Percentiles rank a stretch among this genome's conserved stretches.
Conservation (phyloP, 306 rosid species). For the Corylus americana region DNA sequence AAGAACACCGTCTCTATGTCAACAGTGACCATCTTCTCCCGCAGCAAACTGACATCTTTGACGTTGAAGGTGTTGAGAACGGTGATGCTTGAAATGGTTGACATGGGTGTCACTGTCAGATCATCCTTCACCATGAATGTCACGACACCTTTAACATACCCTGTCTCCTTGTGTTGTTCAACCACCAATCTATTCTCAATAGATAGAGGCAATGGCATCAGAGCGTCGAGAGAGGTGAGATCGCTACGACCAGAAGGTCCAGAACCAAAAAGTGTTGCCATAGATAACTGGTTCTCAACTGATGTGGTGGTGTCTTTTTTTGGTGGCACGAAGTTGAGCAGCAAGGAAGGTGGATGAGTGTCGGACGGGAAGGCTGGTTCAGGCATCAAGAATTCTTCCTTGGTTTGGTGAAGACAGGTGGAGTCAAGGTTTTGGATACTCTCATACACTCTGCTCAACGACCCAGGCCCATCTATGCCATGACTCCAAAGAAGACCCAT, state of each 20-base stretch:
- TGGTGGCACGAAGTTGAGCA: not conserved
- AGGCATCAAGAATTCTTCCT: too few species aligned
- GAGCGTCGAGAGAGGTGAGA: too few species aligned
- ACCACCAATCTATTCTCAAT: too few species aligned
- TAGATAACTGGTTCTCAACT: too few species aligned
- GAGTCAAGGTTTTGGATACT: conserved; percentile 8
- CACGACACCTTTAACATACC: not conserved
- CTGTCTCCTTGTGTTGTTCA: not conserved
- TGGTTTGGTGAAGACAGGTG: not conserved
- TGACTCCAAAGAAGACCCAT: not conserved
- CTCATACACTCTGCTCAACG: not conserved
- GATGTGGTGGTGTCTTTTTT: not conserved
- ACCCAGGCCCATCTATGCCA: not conserved
- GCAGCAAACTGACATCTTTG: not conserved
- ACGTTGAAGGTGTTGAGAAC: not conserved
- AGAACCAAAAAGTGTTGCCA: too few species aligned
- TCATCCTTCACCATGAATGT: conserved; percentile 7
- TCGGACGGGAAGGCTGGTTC: not conserved
- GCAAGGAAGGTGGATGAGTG: not conserved
- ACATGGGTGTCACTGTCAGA: not conserved
- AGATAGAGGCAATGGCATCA: too few species aligned
- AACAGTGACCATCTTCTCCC: not conserved
- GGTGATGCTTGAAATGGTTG: not conserved
- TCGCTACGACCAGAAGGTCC: too few species aligned
- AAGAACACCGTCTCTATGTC: not conserved